Evolutionary conservation across 2,329 filamentous ascomycete species (phyloP), one percentile per base, ranked within the genome.

Genomic region (Drechslerella coelobrocha): DNA sequence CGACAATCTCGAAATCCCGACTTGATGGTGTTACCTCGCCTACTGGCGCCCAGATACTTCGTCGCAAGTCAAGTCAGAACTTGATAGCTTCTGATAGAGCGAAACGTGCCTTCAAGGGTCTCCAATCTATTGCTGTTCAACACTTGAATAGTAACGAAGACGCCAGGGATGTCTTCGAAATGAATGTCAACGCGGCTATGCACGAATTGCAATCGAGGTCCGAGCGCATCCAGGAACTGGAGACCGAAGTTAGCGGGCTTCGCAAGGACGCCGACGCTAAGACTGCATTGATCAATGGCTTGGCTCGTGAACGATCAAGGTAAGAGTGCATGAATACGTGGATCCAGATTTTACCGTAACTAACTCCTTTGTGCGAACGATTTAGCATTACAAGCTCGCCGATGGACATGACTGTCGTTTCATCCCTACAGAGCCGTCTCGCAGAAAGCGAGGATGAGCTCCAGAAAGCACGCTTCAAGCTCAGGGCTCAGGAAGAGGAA

Each of bases 191-290:
- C 76, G 85, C 91, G 1, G 91, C 93, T 65, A 93, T 97, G 88
- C 90, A 94, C 75, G 94, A 99, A 78, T 83, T 99, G 31, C 89
- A 96, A 73, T 84, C 84, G 8, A 87, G 92, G 43, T 92, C 92
- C 39, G 92, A 97, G 78, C 88, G 92, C 26, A 92, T 97, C 57
- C 90, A 95, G 77, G 88, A 92, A 75, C 83, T 99, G 12, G 94
- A 99, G 79, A 87, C 87, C 4, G 93, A 96, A 75, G 85, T 97
- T 62, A 83, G 87, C 24, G 88, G 86, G 2, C 86, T 92, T 21
- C 94, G 91, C 82, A 96, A 92, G 81, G 94, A 99, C 79, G 96
- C 97, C 89, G 94, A 99, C 77, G 88, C 86, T 73, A 99, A 99
- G 84, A 92, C 93, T 83, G 90, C 91, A 27, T 92, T 99, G 77